Evolutionary conservation across 306 rosid species (phyloP), one percentile per base, ranked within the genome.

Genomic region (Inga oerstediana): DNA sequence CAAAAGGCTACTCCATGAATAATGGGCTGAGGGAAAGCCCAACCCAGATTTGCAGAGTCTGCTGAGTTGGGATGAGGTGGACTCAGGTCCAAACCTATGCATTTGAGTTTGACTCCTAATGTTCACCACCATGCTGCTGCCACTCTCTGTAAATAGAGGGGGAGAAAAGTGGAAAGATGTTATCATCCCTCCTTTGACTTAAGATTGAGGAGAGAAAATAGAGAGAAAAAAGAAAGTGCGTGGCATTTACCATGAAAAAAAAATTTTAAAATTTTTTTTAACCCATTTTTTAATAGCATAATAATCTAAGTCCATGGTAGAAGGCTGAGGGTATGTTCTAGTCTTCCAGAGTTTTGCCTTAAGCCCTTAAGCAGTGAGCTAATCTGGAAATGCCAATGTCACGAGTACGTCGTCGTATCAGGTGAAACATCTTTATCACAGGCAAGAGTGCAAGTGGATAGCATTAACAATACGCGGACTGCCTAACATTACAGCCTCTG

Each of bases 381-480:
- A 46, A 13, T 49, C 30, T 27, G 30, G 1, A 27, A 27, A 27
- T 27, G 30, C 30, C 30, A 27, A 27, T 27, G 30, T 27, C 1
- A 27, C 1, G 30, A 0, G 0, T 51, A 13, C 19, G 59, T 52
- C 24, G 11, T 20, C 22, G 1, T 58, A 8, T 58, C 64, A 58
- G 2, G 3, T 58, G 64, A 58, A n/a, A 58, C 30, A 58, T 20
- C 30, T n/a, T 20, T 10, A 71, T n/a, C 49, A 7, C 24, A 1
- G 10, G 5, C 1, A 72, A 46, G 0, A 27, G 41, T 71, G 51
- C 16, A 64, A 35, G 81, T 82, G 66, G 82, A 74, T 82, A 82
- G 16, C 70, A 67, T 44, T 80, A 85, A 11, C 78, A 67, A 44
- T 73, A 85, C 74, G 48, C 73, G 83, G 81, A 66, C 4, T 80